A percentile compares a stretch with the other conserved stretches of the same genome.
phyloP scores from a whole-genome alignment of 495 filamentous ascomycete species.

The Lasiosphaeriaceae sp. region DNA sequence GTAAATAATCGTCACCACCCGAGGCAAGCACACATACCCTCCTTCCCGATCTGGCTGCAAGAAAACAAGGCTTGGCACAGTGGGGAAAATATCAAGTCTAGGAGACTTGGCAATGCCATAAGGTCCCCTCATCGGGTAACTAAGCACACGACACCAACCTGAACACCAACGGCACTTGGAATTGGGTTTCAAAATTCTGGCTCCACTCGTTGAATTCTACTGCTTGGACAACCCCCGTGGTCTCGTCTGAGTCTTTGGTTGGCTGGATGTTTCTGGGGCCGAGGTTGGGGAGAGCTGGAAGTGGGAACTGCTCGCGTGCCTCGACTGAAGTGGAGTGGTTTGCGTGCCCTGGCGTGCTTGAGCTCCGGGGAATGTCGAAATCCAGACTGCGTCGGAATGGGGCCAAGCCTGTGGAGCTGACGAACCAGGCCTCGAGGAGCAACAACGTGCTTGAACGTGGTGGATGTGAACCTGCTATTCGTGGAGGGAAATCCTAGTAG shows the following conservation, averaged over 20 bases:
- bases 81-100: too few species aligned
- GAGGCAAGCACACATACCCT: background rate
- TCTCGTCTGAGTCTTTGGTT: background rate
- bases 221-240: background rate
- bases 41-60: too few species aligned
- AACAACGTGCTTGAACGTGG: constrained; percentile 16
- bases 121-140: background rate
- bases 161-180: background rate
- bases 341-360: background rate
- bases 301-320: too few species aligned
- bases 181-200: background rate
- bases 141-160: too few species aligned
- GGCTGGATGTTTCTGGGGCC: background rate
- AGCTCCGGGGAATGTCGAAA: background rate
- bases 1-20: too few species aligned
- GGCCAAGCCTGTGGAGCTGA: background rate
- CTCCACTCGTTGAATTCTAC: background rate
- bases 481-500: constrained; percentile 12
- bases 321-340: background rate
- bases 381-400: background rate
- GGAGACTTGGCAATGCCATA: too few species aligned
- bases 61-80: too few species aligned
- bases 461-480: constrained; percentile 8
- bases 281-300: too few species aligned
- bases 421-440: constrained; percentile 13